Evolutionary conservation across 2,329 filamentous ascomycete genomes (phyloP).

Genomic region (Gnomoniopsis sp.): DNA sequence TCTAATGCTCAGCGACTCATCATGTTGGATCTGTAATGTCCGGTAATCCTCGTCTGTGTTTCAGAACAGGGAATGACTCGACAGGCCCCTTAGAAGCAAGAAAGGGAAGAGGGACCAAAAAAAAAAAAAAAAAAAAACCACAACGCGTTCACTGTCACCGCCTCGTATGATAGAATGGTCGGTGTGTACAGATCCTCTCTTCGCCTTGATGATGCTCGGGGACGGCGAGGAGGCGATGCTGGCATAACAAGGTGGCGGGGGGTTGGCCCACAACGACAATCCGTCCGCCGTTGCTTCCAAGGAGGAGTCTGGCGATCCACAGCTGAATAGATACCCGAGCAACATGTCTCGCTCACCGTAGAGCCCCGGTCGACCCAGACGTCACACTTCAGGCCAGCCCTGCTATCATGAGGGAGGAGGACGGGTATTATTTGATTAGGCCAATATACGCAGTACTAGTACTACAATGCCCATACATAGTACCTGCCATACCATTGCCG

Average conservation of each 20-base stretch:
- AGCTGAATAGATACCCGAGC: background rate
- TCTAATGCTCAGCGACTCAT: background rate
- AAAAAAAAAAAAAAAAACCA: no score
- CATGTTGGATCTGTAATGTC: background rate
- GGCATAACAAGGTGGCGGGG: background rate
- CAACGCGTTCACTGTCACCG: conserved; percentile 1
- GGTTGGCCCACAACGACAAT: background rate
- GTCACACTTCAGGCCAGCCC: conserved; percentile 1
- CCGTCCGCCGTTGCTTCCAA: background rate
- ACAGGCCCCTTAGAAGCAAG: background rate
- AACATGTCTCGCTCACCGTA: conserved; percentile 12
- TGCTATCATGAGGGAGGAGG: background rate
- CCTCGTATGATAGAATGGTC: background rate
- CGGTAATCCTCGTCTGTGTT: conserved; percentile 6
- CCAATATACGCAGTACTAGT: background rate
- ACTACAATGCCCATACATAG: background rate
- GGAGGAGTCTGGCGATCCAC: background rate
- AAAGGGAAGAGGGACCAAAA: background rate
- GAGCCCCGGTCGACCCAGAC: background rate
- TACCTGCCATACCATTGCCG: background rate
- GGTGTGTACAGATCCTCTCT: background rate
- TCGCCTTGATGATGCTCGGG: background rate
- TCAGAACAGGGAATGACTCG: background rate
- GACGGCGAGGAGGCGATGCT: conserved; percentile 3
- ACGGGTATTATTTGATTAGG: background rate